Conservation (phyloP, 805 yeast genomes). For the Tetrapisispora iriomotensis region DNA sequence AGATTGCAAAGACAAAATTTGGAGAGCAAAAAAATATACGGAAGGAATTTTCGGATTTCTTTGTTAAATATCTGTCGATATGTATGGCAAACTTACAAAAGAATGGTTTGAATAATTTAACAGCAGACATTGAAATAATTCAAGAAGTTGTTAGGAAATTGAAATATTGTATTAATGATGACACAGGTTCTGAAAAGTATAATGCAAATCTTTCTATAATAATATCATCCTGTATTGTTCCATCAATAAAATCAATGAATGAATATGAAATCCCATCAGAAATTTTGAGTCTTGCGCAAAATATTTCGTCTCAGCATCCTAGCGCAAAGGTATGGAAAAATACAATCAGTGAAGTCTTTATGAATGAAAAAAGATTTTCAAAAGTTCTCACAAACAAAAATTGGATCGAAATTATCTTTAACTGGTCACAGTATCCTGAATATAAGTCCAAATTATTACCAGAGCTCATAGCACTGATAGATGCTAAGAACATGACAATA, state of each 20-base stretch:
- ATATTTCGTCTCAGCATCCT: constrained; percentile 20
- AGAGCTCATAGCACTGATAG: constrained; percentile 21
- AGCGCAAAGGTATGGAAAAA: constrained; percentile 53
- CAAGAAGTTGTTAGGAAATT: constrained; percentile 11
- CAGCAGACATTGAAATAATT: constrained; percentile 9
- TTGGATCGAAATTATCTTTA: constrained; percentile 49
- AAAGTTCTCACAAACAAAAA: constrained; percentile 10
- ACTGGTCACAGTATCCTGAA: constrained; percentile 47
- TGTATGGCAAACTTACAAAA: constrained; percentile 20
- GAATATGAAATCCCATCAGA: constrained; percentile 33
- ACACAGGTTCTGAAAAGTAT: constrained; percentile 42
- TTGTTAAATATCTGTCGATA: constrained; percentile 30
- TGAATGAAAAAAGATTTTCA: constrained; percentile 35
- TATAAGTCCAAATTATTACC: constrained; percentile 44
- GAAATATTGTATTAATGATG: constrained; percentile 18
- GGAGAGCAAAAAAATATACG: constrained; percentile 51
- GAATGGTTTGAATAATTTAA: constrained; percentile 9
- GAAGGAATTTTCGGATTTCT: constrained; percentile 45
- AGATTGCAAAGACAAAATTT: constrained; percentile 47
- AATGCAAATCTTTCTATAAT: constrained; percentile 41
- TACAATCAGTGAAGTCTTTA: constrained; percentile 51
- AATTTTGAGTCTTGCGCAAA: constrained; percentile 37
- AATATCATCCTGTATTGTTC: constrained; percentile 42
- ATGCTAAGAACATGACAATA: constrained; percentile 35
- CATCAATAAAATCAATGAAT: constrained; percentile 40